phyloP scores from a whole-genome alignment of 768 basidiomycete species.

The Filobasidium wieringae region DNA sequence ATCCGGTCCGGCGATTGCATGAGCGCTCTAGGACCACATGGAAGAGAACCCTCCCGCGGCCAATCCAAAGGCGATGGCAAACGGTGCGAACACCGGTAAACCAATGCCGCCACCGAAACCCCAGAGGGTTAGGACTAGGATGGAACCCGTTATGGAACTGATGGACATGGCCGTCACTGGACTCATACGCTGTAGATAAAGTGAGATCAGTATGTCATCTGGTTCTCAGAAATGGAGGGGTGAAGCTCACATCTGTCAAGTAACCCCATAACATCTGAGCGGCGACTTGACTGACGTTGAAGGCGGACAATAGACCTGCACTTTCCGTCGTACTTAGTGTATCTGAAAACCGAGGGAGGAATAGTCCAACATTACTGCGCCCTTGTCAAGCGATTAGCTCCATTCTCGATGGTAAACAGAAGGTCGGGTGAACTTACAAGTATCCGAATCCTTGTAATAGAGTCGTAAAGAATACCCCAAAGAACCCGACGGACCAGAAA shows the following conservation, averaged over 20 bases:
- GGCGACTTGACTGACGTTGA: slow-evolving; percentile 18
- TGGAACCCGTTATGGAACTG: slow-evolving; percentile 15
- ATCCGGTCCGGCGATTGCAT: slow-evolving; percentile 16
- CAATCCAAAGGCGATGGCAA: slow-evolving; percentile 19
- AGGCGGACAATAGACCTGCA: slow-evolving; percentile 18
- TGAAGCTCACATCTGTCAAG: slow-evolving; percentile 18
- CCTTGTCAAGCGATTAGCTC: background rate
- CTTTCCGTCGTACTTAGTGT: slow-evolving; percentile 12
- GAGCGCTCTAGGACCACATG: slow-evolving; percentile 22
- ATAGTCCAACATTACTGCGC: slow-evolving; percentile 18
- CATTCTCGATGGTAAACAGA: background rate
- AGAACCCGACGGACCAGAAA: slow-evolving; percentile 16
- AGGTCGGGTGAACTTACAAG: slow-evolving; percentile 13
- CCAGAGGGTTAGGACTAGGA: slow-evolving; percentile 18
- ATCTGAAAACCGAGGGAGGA: slow-evolving; percentile 19
- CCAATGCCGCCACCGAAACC: slow-evolving; percentile 14
- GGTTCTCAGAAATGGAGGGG: background rate
- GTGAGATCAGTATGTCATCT: background rate
- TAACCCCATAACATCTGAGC: slow-evolving; percentile 20
- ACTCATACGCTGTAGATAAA: slow-evolving; percentile 11
- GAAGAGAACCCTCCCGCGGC: slow-evolving; percentile 17
- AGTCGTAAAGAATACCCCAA: slow-evolving; percentile 13
- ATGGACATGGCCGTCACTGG: slow-evolving; percentile 17
- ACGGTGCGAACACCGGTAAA: slow-evolving; percentile 16
- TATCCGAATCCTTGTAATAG: slow-evolving; percentile 19